Evolutionary conservation across 805 yeast species (phyloP).

Genomic region (Metschnikowia reukaufii): DNA sequence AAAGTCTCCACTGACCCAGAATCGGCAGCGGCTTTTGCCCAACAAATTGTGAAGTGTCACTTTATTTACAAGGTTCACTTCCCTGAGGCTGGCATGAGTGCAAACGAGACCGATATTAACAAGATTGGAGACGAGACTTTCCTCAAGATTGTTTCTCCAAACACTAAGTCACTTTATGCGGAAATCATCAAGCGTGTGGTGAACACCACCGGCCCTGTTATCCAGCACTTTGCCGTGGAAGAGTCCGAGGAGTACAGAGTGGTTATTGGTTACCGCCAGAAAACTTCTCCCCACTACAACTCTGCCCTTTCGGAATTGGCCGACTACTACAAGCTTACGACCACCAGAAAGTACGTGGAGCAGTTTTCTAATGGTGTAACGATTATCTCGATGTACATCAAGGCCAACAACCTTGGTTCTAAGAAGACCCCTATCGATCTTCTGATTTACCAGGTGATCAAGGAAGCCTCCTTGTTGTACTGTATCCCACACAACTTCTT

Average conservation of each 20-base stretch:
- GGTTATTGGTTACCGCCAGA: constrained; percentile 83
- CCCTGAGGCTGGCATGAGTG: constrained; percentile 20
- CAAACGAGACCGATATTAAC: constrained; percentile 52
- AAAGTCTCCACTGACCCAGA: constrained; percentile 25
- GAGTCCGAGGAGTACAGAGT: constrained; percentile 82
- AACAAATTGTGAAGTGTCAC: constrained; percentile 63
- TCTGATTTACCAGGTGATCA: constrained; percentile 83
- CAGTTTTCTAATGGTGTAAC: constrained; percentile 89
- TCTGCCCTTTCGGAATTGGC: constrained; percentile 85
- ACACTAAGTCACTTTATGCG: constrained; percentile 76
- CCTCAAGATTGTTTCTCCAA: constrained; percentile 70
- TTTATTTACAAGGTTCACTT: constrained; percentile 74
- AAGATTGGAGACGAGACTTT: constrained; percentile 78
- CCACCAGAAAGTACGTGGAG: constrained; percentile 90
- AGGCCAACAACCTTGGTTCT: constrained; percentile 22
- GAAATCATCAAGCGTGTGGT: constrained; percentile 68
- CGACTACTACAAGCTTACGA: constrained; percentile 80
- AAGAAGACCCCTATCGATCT: constrained; percentile 58
- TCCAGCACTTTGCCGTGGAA: constrained; percentile 79
- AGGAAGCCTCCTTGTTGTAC: constrained; percentile 90
- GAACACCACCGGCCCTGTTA: constrained; percentile 85
- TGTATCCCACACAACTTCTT: constrained; percentile 88
- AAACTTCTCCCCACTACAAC: constrained; percentile 81
- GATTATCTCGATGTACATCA: constrained; percentile 81
- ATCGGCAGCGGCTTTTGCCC: constrained; percentile 27